Evolutionary conservation across 2,329 filamentous ascomycete species (phyloP).

Genomic region (Cyclaneusma minus): DNA sequence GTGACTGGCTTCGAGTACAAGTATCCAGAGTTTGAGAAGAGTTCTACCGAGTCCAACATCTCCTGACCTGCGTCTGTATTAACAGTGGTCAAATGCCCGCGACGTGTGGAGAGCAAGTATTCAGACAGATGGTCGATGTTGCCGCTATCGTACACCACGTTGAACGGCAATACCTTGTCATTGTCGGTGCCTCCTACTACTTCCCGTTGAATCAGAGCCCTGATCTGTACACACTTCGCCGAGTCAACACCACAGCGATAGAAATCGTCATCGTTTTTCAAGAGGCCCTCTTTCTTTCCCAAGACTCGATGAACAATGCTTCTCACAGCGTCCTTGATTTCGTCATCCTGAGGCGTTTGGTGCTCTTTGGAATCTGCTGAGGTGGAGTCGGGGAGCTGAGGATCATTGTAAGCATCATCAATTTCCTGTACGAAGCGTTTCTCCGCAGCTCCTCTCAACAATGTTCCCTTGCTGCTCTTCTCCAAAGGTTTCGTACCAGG

Average conservation of each 20-base stretch:
- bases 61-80: constrained; percentile 11
- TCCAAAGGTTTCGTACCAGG: constrained; percentile 21
- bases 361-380: too few species aligned
- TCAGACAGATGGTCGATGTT: constrained; percentile 27
- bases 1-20: neutral
- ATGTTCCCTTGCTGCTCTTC: constrained; percentile 49
- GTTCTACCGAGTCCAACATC: constrained; percentile 28
- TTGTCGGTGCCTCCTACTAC: too few species aligned
- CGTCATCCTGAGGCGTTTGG: too few species aligned
- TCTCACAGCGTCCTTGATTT: constrained; percentile 20
- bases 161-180: constrained; percentile 36
- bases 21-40: constrained; percentile 24
- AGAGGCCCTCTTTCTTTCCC: constrained; percentile 14
- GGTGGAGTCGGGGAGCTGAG: constrained; percentile 3
- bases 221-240: constrained; percentile 9
- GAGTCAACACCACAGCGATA: constrained; percentile 46
- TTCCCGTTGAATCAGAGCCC: constrained; percentile 7
- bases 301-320: constrained; percentile 19
- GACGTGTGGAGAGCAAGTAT: constrained; percentile 5
- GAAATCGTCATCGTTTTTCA: constrained; percentile 29
- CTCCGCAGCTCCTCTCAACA: constrained; percentile 35
- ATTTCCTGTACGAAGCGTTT: constrained; percentile 30
- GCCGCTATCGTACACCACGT: constrained; percentile 43
- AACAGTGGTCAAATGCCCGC: too few species aligned
- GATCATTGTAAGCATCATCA: constrained; percentile 25